Evolutionary conservation across 805 yeast genomes (phyloP).

Genomic region (Nakazawaea wyomingensis): DNA sequence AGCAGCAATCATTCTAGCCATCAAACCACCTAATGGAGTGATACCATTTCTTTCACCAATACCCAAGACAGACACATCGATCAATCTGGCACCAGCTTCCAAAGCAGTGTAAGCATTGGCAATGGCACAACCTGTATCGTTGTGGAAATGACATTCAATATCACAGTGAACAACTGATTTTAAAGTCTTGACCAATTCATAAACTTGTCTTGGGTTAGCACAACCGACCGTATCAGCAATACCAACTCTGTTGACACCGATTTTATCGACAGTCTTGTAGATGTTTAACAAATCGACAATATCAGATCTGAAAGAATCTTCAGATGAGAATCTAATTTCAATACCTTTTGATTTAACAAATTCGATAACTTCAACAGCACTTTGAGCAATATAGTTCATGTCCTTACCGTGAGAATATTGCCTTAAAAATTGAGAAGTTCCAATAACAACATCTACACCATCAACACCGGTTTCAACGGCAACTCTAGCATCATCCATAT

Average conservation of each 20-base stretch:
- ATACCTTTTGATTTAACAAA: conserved; percentile 95
- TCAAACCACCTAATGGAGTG: conserved; percentile 94
- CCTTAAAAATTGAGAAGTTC: conserved; percentile 92
- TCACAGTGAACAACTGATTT: conserved; percentile 93
- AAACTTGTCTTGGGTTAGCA: conserved; percentile 98
- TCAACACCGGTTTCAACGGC: conserved; percentile 99
- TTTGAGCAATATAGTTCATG: conserved; percentile 94
- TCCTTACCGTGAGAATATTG: conserved; percentile 97
- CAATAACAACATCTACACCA: conserved; percentile 98
- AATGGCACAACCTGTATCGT: conserved; percentile 98
- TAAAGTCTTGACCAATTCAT: conserved; percentile 91
- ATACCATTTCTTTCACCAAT: conserved; percentile 99
- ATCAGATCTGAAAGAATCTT: conserved; percentile 96
- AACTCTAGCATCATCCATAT: conserved; percentile 96
- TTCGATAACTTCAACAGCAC: conserved; percentile 95
- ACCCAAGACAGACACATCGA: conserved; percentile 94
- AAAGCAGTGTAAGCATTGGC: conserved; percentile 98
- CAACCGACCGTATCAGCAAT: conserved; percentile 99
- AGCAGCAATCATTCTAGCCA: conserved; percentile 99
- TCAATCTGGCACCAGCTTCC: conserved; percentile 94
- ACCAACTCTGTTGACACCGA: conserved; percentile 98
- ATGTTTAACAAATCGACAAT: conserved; percentile 92
- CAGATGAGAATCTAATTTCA: conserved; percentile 94
- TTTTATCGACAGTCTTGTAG: conserved; percentile 92
- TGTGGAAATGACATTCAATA: conserved; percentile 98